Base-by-base conservation (phyloP, 768 basidiomycete genomes). In the Boletus reticulatus region DNA sequence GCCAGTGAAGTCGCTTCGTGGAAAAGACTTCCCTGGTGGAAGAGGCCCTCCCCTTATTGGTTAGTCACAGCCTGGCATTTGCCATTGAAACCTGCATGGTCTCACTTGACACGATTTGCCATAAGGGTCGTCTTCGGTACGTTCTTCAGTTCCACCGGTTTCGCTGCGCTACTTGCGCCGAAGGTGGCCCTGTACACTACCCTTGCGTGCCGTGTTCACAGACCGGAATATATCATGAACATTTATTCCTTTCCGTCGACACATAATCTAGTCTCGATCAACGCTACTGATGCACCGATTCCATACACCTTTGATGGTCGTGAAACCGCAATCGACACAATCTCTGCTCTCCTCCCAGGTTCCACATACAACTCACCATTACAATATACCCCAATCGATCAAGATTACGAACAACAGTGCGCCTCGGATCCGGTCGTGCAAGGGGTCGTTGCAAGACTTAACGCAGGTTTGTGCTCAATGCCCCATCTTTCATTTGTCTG, bases 171-270 rank as follows among this genome's bases (percentile, higher is more conserved):
- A 0, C 62, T 86, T 9, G 90, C 89, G 0, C 88, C 91, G 9
- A 80, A 81, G 45, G 78, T 92, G 45, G 86, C 90, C 66, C 73
- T 93, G 43, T 89, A 84, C 69, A 89, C 87, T n/a, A 67, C 78
- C 22, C 81, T 92, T 12, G 88, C 78, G 19, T 94, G 92, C 67
- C 78, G 77, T n/a, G 78, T 78, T 14, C 81, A 84, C 64, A 85
- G 76, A 60, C 87, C 88, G 5, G 75, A 84, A 76, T 66, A 80
- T 78, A n/a, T 55, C 41, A 20, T 39, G 9, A 32, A 61, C 34
- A 8, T 36, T 7, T 41, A 45, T n/a, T 10, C 36, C 32, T 53
- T 44, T 20, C n/a, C 39, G 3, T 37, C 14, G 8, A 20, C 42
- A 14, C 22, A 22, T 29, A 27, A 44, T 34, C 19, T 50, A 8